Evolutionary conservation across 176 grass and related monocot species (phyloP).

Genomic region (Hordeum marinum): DNA sequence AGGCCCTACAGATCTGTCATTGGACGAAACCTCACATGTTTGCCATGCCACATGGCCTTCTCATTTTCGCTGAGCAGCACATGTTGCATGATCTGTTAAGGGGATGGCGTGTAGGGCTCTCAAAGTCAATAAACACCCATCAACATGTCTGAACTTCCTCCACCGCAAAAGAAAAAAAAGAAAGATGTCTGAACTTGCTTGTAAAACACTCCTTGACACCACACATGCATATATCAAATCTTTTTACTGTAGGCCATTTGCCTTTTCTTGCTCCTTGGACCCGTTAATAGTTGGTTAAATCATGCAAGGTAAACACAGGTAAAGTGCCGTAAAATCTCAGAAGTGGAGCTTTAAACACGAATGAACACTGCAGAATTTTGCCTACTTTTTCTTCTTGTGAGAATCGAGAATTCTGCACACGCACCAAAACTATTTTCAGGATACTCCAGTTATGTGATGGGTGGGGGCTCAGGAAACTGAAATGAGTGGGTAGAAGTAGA

Average conservation of each 20-base stretch:
- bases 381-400: too few species aligned
- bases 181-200: conserved; percentile 12
- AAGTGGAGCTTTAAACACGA: too few species aligned
- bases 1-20: conserved; percentile 35
- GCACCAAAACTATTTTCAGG: neutral
- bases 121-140: conserved; percentile 43
- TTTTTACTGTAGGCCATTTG: conserved; percentile 16
- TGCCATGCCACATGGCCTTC: conserved; percentile 18
- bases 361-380: too few species aligned
- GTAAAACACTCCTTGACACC: conserved; percentile 28
- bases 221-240: neutral
- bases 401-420: too few species aligned
- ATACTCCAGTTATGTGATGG: neutral
- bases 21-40: conserved; percentile 44
- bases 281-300: neutral
- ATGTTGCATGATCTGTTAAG: conserved; percentile 45
- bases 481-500: neutral
- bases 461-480: neutral
- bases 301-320: neutral
- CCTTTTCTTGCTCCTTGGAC: neutral
- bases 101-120: conserved; percentile 12
- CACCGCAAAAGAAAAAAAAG: too few species aligned
- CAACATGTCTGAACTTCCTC: neutral
- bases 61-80: conserved; percentile 31
- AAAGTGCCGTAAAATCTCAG: too few species aligned